Conservation (phyloP, 495 filamentous ascomycete genomes). For the Cryomyces minteri region DNA sequence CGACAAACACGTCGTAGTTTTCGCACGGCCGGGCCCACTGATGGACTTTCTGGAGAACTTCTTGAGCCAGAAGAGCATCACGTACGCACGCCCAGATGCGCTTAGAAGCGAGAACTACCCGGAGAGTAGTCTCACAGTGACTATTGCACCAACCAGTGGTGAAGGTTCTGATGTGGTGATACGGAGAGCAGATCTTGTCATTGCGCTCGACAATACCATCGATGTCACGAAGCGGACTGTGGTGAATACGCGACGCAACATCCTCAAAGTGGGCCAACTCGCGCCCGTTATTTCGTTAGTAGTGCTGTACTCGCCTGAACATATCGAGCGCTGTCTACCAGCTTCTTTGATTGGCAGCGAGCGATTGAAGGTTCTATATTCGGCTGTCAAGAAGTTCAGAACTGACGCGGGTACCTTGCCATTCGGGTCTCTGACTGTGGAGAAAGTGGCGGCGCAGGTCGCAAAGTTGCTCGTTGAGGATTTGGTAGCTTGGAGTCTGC, state of each 20-base stretch:
- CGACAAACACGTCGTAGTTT: conserved; percentile 29
- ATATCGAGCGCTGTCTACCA: conserved; percentile 33
- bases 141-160: conserved; percentile 26
- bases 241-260: conserved; percentile 25
- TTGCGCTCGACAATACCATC: conserved; percentile 34
- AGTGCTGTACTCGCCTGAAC: conserved; percentile 35
- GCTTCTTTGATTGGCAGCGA: conserved; percentile 9
- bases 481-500: background rate
- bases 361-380: conserved; percentile 10
- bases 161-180: conserved; percentile 22
- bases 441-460: conserved; percentile 2
- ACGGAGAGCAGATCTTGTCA: conserved; percentile 28
- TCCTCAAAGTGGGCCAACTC: conserved; percentile 22
- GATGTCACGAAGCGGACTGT: conserved; percentile 14
- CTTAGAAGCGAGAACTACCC: conserved; percentile 21
- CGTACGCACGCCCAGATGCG: conserved; percentile 23
- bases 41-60: conserved; percentile 34
- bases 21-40: conserved; percentile 24
- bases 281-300: conserved; percentile 34
- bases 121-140: conserved; percentile 27
- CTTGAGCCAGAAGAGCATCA: conserved; percentile 27
- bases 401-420: background rate
- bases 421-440: conserved; percentile 1
- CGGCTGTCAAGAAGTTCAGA: conserved; percentile 2
- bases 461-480: conserved; percentile 1